These are phyloP conservation scores for Leccinum disarticulatum DNA, from an alignment of 768 basidiomycete genomes.

Conservation along the genomic window DNA sequence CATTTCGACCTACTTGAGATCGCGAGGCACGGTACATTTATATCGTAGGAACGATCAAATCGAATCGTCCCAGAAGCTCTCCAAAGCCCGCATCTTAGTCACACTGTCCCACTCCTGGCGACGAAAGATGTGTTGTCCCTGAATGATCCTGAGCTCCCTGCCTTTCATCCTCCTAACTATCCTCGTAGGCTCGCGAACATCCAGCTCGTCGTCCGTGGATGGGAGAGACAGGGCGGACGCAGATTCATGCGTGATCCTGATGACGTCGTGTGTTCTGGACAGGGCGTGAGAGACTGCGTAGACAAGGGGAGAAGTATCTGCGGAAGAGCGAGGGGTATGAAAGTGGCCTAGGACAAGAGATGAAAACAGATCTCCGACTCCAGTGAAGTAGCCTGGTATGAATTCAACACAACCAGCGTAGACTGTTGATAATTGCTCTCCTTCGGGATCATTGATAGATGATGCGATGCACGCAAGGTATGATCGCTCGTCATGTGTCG, in stretches of 20 bases:
- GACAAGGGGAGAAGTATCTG: slow-evolving; percentile 16
- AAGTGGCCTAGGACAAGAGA: slow-evolving; percentile 87
- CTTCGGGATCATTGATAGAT: slow-evolving; percentile 33
- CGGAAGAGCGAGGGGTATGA: slow-evolving; percentile 28
- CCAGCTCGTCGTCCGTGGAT: slow-evolving; percentile 78
- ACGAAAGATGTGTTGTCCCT: slow-evolving; percentile 69
- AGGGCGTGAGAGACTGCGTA: slow-evolving; percentile 66
- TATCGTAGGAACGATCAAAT: background rate
- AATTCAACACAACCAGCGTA: slow-evolving; percentile 73
- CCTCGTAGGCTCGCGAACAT: slow-evolving; percentile 59
- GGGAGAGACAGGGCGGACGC: slow-evolving; percentile 50
- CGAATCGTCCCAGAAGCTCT: slow-evolving; percentile 33
- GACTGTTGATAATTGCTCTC: slow-evolving; percentile 41
- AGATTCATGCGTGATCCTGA: slow-evolving; percentile 58
- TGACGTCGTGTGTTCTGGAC: slow-evolving; percentile 72
- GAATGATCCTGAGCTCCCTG: slow-evolving; percentile 82
- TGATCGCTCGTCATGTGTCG: slow-evolving; percentile 29
- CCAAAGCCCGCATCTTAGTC: slow-evolving; percentile 33
- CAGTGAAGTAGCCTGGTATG: slow-evolving; percentile 90
- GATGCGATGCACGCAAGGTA: slow-evolving; percentile 85
- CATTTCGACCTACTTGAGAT: background rate
- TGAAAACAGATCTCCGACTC: slow-evolving; percentile 96
- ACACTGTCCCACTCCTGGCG: slow-evolving; percentile 37
- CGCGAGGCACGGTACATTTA: too few relatives aligned
- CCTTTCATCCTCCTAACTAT: slow-evolving; percentile 74